Conservation (phyloP, 2,329 filamentous ascomycete species). For the Aspergillus tubingensis region DNA sequence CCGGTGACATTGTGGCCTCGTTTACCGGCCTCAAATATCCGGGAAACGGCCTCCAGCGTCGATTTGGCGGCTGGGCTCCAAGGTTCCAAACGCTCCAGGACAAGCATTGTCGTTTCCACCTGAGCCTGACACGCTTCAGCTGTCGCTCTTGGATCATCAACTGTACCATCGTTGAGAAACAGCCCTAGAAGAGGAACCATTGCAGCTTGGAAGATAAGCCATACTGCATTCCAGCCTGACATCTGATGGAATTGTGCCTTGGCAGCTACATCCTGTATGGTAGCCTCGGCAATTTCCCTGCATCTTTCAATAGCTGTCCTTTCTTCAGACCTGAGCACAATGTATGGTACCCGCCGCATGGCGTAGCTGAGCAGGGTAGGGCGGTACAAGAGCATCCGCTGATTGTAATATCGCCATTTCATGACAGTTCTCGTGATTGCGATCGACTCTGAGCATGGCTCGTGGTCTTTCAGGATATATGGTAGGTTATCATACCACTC, state of each 20-base stretch:
- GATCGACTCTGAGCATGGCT: conserved; percentile 70
- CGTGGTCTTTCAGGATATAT: conserved; percentile 62
- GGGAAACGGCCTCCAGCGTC: conserved; percentile 63
- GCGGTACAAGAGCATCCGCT: conserved; percentile 73
- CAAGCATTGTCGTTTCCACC: conserved; percentile 51
- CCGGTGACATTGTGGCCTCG: conserved; percentile 25
- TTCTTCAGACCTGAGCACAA: conserved; percentile 61
- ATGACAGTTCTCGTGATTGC: conserved; percentile 72
- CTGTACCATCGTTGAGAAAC: conserved; percentile 51
- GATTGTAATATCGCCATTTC: conserved; percentile 80
- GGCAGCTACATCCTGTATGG: conserved; percentile 70
- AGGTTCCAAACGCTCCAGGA: conserved; percentile 57
- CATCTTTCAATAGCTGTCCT: conserved; percentile 68
- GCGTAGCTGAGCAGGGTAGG: conserved; percentile 70
- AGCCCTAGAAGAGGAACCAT: conserved; percentile 77
- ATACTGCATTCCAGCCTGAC: conserved; percentile 77
- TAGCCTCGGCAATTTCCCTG: conserved; percentile 67
- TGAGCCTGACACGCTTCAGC: conserved; percentile 55
- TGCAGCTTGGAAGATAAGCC: conserved; percentile 77
- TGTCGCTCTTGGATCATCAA: conserved; percentile 62
- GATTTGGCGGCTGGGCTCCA: conserved; percentile 66
- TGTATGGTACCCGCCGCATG: conserved; percentile 53
- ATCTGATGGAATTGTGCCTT: conserved; percentile 74
- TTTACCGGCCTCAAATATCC: conserved; percentile 62
- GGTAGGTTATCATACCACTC: conserved; percentile 73